phyloP scores from a whole-genome alignment of 345 rosid genomes.

The Populus tremula region DNA sequence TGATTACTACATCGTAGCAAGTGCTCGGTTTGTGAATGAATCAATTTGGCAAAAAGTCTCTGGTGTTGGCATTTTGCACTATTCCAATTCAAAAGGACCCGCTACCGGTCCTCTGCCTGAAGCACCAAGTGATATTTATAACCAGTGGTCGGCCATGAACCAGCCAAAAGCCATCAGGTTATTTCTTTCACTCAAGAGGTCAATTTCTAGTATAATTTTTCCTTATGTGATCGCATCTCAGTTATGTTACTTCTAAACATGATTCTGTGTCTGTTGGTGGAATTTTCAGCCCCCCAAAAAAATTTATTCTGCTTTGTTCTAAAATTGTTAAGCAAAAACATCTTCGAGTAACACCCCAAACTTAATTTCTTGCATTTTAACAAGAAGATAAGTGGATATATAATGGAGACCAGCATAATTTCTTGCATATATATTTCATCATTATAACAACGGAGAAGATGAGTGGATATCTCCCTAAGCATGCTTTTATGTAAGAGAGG shows the following conservation, averaged over 20 bases:
- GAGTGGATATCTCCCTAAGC: not conserved
- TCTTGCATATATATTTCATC: not conserved
- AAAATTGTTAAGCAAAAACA: not conserved
- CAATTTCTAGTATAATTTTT: not conserved
- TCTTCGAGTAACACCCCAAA: not conserved
- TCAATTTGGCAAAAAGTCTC: slow-evolving; percentile 86
- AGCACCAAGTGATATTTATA: slow-evolving; percentile 62
- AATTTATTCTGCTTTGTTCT: not conserved
- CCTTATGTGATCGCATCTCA: not conserved
- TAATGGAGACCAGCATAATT: not conserved
- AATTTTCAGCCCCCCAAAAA: not conserved
- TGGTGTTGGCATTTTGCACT: slow-evolving; percentile 89
- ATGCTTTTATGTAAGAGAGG: not conserved
- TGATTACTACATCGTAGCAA: slow-evolving; percentile 90
- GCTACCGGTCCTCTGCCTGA: slow-evolving; percentile 77
- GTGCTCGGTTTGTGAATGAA: slow-evolving; percentile 90
- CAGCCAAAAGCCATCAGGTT: slow-evolving; percentile 88
- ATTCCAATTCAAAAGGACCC: slow-evolving; percentile 83
- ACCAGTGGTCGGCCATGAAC: slow-evolving; percentile 74
- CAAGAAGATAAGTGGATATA: not conserved
- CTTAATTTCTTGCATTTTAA: not conserved
- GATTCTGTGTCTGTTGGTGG: not conserved
- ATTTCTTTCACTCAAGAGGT: slow-evolving; percentile 6
- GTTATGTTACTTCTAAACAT: not conserved
- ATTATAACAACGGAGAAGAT: not conserved